Percentiles rank a stretch among this genome's conserved stretches.
These are phyloP conservation scores for Arxiozyma slooffiae DNA, from an alignment of 1,139 yeast genomes.

Conservation along the genomic window DNA sequence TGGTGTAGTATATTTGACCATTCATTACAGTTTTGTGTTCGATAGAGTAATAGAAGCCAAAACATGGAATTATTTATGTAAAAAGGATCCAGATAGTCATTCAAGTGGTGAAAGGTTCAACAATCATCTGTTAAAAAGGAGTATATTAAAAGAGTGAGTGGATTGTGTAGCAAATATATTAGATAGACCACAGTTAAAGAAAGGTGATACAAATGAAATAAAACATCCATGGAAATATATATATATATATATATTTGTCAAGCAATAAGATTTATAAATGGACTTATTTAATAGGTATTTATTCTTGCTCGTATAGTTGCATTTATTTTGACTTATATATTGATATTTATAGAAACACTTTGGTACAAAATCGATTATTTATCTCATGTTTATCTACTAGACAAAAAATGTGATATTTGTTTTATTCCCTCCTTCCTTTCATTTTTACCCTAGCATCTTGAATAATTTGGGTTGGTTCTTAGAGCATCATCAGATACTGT, in stretches of 20 bases:
- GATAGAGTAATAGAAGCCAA: slow-evolving; percentile 90
- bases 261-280: too few relatives aligned
- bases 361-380: too few relatives aligned
- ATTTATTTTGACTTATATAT: too few relatives aligned
- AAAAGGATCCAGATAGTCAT: slow-evolving; percentile 57
- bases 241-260: too few relatives aligned
- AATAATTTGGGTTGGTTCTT: too few relatives aligned
- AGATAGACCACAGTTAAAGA: slow-evolving; percentile 46
- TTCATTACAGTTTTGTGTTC: slow-evolving; percentile 73
- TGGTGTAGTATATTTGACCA: slow-evolving; percentile 97
- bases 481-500: neutral
- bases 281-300: too few relatives aligned
- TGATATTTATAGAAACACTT: neutral
- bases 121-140: slow-evolving; percentile 73
- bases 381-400: too few relatives aligned
- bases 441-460: too few relatives aligned
- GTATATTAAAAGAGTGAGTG: slow-evolving; percentile 92
- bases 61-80: slow-evolving; percentile 69
- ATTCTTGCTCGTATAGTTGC: neutral
- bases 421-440: neutral
- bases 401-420: neutral
- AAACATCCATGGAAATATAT: slow-evolving; percentile 30
- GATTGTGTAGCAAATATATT: slow-evolving; percentile 69
- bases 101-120: slow-evolving; percentile 68
- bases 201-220: slow-evolving; percentile 73